phyloP scores from a whole-genome alignment of 495 filamentous ascomycete genomes.

The Penicillium samsonianum region DNA sequence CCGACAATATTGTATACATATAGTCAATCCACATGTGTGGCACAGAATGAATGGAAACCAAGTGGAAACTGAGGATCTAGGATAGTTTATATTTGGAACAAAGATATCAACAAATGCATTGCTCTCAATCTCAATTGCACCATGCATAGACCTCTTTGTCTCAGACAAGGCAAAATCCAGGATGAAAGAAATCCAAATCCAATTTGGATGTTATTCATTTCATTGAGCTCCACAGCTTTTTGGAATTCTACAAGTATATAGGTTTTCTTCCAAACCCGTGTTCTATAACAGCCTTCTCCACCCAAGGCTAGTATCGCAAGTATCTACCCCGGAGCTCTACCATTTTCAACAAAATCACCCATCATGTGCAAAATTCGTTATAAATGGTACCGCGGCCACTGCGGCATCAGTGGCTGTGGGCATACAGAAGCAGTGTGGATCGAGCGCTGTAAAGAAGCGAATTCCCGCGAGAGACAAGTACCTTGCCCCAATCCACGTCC shows the following conservation, averaged over 20 bases:
- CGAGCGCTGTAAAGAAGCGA: conserved; percentile 7
- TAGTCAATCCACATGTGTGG: background rate
- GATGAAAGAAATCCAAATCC: background rate
- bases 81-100: background rate
- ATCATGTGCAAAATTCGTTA: conserved; percentile 6
- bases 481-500: conserved; percentile 4
- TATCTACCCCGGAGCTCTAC: background rate
- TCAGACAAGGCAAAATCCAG: background rate
- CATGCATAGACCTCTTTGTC: background rate
- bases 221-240: background rate
- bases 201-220: no score
- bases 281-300: background rate
- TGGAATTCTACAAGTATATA: background rate
- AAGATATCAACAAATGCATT: conserved; percentile 3
- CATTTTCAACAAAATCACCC: background rate
- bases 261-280: background rate
- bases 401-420: conserved; percentile 6
- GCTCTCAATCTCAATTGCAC: background rate
- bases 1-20: conserved; percentile 3
- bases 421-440: conserved; percentile 11
- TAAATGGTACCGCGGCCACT: conserved; percentile 12
- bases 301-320: background rate
- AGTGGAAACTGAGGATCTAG: background rate
- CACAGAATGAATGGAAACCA: background rate
- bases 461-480: conserved; percentile 1